phyloP scores from a whole-genome alignment of 345 rosid species.

The Eucalyptus tenuipes region DNA sequence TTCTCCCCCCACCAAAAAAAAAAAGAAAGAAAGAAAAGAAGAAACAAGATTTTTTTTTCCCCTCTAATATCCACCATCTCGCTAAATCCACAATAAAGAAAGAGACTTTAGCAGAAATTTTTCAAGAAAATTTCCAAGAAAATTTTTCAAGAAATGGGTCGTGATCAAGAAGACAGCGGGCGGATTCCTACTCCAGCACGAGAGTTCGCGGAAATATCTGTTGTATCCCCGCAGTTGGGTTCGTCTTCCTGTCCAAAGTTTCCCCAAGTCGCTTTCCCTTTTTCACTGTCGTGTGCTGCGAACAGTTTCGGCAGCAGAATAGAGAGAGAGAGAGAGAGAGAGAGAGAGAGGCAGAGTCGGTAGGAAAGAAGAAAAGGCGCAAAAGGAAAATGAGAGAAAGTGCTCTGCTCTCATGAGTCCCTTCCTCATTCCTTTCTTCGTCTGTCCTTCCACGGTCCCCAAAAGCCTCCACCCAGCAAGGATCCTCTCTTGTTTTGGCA shows the following conservation, averaged over 20 bases:
- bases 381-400: not conserved
- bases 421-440: slow-evolving; percentile 3
- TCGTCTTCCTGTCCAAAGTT: not conserved
- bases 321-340: not conserved
- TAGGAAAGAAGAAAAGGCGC: not conserved
- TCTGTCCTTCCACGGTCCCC: not conserved
- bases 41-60: not conserved
- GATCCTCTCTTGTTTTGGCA: not conserved
- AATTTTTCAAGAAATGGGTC: not conserved
- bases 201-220: not conserved
- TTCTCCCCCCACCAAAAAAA: not conserved
- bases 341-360: not conserved
- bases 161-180: not conserved
- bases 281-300: not conserved
- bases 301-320: not conserved
- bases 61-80: not conserved
- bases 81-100: not conserved
- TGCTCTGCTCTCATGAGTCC: not conserved
- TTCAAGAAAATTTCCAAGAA: not conserved
- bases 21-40: not conserved
- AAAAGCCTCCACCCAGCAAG: not conserved
- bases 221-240: not conserved
- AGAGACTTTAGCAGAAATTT: not conserved
- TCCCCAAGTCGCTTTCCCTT: not conserved
- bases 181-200: not conserved